Conservation (phyloP, 2,329 filamentous ascomycete species). For the Pseudopithomyces chartarum region DNA sequence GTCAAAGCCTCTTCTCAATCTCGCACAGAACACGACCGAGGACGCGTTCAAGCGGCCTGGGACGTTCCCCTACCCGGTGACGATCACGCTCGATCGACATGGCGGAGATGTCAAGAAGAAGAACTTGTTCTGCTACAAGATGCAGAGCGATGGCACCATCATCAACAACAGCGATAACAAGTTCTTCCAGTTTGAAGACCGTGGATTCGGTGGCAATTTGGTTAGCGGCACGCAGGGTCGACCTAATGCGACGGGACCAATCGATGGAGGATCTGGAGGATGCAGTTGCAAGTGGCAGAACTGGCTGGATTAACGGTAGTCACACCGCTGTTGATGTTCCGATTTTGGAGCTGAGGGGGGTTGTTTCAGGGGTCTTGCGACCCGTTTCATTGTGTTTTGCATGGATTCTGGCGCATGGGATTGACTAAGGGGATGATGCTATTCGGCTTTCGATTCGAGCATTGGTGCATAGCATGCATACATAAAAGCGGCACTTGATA, state of each 20-base stretch:
- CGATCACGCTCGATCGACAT: conserved; percentile 64
- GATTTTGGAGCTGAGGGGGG: too few species aligned
- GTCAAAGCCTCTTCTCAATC: conserved; percentile 41
- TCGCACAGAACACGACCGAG: conserved; percentile 38
- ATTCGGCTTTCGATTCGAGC: too few species aligned
- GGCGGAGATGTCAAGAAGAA: conserved; percentile 60
- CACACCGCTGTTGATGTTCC: too few species aligned
- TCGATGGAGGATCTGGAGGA: conserved; percentile 65
- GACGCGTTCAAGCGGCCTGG: conserved; percentile 58
- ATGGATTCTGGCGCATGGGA: too few species aligned
- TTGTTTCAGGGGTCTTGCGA: too few species aligned
- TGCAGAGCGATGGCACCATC: conserved; percentile 56
- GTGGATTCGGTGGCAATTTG: conserved; percentile 56
- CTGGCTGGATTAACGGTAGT: conserved; percentile 41
- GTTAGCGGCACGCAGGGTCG: conserved; percentile 57
- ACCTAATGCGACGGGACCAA: conserved; percentile 47
- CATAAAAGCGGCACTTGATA: too few species aligned
- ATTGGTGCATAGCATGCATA: too few species aligned
- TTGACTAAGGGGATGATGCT: too few species aligned
- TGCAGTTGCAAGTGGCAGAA: conserved; percentile 66
- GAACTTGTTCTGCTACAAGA: conserved; percentile 64
- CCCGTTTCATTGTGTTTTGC: too few species aligned
- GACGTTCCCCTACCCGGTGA: conserved; percentile 66
- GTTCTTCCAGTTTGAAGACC: conserved; percentile 58
- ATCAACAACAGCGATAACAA: conserved; percentile 42